A percentile compares a stretch with the other conserved stretches of the same genome.
These are phyloP conservation scores for Pleurotus djamor DNA, from an alignment of 768 basidiomycete species.

Conservation along the genomic window DNA sequence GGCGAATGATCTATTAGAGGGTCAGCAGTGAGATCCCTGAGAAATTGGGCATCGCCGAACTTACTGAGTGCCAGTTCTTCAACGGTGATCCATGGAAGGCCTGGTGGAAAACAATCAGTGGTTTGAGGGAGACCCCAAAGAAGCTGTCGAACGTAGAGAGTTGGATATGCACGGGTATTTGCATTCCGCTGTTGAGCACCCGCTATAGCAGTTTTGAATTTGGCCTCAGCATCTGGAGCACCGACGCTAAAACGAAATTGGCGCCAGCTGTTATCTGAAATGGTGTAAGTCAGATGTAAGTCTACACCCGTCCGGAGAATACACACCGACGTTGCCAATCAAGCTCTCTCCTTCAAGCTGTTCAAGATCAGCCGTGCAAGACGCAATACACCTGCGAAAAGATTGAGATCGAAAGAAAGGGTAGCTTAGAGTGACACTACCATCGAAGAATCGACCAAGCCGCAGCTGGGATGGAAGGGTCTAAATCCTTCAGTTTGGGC, in stretches of 20 bases:
- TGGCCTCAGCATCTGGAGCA: slow-evolving; percentile 69
- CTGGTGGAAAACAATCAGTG: slow-evolving; percentile 21
- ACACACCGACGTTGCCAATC: slow-evolving; percentile 51
- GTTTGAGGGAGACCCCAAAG: neutral
- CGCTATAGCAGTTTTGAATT: slow-evolving; percentile 46
- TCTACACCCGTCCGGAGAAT: neutral
- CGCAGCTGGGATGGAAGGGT: slow-evolving; percentile 46
- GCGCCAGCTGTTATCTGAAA: slow-evolving; percentile 42
- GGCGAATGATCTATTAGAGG: slow-evolving; percentile 56
- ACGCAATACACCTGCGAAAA: slow-evolving; percentile 59
- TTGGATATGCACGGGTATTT: slow-evolving; percentile 45
- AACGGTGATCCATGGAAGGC: slow-evolving; percentile 70
- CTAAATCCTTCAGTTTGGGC: slow-evolving; percentile 51
- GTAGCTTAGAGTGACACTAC: slow-evolving; percentile 22
- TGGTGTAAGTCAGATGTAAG: neutral
- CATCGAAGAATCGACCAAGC: slow-evolving; percentile 69
- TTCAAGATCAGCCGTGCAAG: slow-evolving; percentile 71
- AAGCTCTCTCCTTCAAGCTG: slow-evolving; percentile 55
- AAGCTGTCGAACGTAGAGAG: slow-evolving; percentile 35
- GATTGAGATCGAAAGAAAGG: neutral
- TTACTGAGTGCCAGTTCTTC: slow-evolving; percentile 69
- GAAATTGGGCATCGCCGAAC: neutral
- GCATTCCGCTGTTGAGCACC: slow-evolving; percentile 30
- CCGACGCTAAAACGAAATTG: slow-evolving; percentile 75
- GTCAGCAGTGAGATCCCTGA: neutral